Conservation (phyloP, 2,329 filamentous ascomycete genomes). For the Botryosphaeria dothidea region DNA sequence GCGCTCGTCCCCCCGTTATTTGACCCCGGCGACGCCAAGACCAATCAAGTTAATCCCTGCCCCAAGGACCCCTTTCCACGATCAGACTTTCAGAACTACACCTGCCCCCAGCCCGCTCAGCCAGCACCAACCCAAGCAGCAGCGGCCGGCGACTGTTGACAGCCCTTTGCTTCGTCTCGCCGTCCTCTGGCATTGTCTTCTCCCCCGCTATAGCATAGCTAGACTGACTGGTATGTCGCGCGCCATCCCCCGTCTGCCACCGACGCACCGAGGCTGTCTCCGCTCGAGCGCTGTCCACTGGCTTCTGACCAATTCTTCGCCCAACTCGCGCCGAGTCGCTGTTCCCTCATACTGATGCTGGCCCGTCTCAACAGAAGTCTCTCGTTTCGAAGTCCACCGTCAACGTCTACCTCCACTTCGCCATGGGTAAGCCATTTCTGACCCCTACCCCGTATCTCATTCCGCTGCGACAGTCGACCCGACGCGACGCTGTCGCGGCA, state of each 20-base stretch:
- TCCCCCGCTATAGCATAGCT: conserved; percentile 32
- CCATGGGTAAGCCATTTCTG: conserved; percentile 37
- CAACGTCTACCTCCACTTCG: conserved; percentile 33
- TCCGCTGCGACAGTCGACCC: neutral
- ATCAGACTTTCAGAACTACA: conserved; percentile 19
- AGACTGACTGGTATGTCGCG: conserved; percentile 39
- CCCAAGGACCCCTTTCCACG: conserved; percentile 20
- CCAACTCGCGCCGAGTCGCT: conserved; percentile 19
- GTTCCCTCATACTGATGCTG: conserved; percentile 27
- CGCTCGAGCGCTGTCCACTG: conserved; percentile 35
- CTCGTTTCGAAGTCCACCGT: conserved; percentile 33
- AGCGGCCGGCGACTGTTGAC: conserved; percentile 17
- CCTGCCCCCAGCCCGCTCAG: conserved; percentile 18
- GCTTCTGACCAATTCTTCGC: conserved; percentile 18
- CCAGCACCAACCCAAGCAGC: conserved; percentile 16
- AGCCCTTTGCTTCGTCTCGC: conserved; percentile 28
- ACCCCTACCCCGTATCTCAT: conserved; percentile 9
- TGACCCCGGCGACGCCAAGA: conserved; percentile 19
- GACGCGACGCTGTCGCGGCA: neutral
- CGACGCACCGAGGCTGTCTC: conserved; percentile 19
- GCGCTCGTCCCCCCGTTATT: conserved; percentile 18
- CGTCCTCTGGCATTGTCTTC: conserved; percentile 24
- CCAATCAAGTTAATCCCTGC: conserved; percentile 21
- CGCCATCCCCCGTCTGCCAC: conserved; percentile 20
- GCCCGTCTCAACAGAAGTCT: conserved; percentile 31